A percentile compares a stretch with the other conserved stretches of the same genome.
These are phyloP conservation scores for Amaranthus palmeri DNA, from an alignment of 148 eudicot species.

Conservation along the genomic window DNA sequence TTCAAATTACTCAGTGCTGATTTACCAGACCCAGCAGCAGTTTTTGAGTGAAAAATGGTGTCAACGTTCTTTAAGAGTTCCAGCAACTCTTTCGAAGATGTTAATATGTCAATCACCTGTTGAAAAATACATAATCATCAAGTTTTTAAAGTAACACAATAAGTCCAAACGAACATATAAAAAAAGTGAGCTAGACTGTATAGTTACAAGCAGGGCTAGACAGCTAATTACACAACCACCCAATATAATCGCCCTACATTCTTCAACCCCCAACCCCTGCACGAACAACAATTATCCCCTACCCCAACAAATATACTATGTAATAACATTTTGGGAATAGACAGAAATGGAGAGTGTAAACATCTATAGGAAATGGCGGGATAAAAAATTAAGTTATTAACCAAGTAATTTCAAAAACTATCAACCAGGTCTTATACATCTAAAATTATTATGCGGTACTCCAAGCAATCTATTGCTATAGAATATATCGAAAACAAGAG, in stretches of 20 bases:
- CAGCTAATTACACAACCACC: too few species aligned
- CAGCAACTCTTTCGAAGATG: conserved; percentile 61
- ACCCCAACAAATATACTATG: too few species aligned
- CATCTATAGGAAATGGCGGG: too few species aligned
- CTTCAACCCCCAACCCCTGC: too few species aligned
- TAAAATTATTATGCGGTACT: background rate
- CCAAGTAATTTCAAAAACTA: too few species aligned
- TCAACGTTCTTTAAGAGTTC: conserved; percentile 70
- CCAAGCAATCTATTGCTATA: background rate
- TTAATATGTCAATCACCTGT: conserved; percentile 69
- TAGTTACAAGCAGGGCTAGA: too few species aligned
- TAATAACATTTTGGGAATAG: too few species aligned
- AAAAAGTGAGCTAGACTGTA: too few species aligned
- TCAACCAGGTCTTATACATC: background rate
- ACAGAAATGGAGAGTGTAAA: too few species aligned
- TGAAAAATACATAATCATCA: conserved; percentile 15
- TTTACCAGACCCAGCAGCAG: conserved; percentile 47
- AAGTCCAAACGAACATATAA: background rate
- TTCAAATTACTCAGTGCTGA: conserved; percentile 41
- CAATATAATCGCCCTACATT: too few species aligned
- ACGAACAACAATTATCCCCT: too few species aligned
- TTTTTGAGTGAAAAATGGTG: conserved; percentile 55
- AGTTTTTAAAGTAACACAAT: background rate
- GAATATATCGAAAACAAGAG: background rate
- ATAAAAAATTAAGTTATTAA: too few species aligned